phyloP scores from a whole-genome alignment of 768 basidiomycete species.

The Suillus plorans region DNA sequence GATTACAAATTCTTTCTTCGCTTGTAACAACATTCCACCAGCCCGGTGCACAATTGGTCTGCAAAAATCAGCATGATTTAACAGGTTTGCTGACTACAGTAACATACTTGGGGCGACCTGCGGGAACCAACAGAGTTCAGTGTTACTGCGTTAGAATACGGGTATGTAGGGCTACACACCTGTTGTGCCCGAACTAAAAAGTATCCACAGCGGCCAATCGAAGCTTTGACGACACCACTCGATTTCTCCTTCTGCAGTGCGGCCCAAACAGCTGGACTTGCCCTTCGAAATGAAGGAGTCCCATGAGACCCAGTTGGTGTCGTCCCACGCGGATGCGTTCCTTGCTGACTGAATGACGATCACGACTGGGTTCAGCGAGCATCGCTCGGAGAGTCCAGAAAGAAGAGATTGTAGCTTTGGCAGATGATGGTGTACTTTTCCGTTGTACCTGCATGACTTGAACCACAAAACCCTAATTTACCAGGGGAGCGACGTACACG shows the following conservation, averaged over 20 bases:
- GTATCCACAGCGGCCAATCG: constrained; percentile 82
- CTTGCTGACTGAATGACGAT: constrained; percentile 53
- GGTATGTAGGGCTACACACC: constrained; percentile 35
- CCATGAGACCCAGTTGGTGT: constrained; percentile 50
- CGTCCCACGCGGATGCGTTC: constrained; percentile 32
- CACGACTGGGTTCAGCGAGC: constrained; percentile 43
- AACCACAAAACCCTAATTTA: neutral
- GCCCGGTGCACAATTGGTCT: constrained; percentile 80
- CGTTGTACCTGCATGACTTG: constrained; percentile 57
- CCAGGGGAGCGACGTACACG: constrained; percentile 43
- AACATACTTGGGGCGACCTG: constrained; percentile 56
- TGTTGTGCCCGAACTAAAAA: constrained; percentile 85
- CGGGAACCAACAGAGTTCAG: neutral
- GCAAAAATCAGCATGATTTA: constrained; percentile 4
- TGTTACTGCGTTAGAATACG: neutral
- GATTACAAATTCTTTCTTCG: constrained; percentile 68
- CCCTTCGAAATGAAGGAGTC: constrained; percentile 51
- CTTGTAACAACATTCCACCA: constrained; percentile 75
- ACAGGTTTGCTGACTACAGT: neutral
- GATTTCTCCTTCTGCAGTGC: constrained; percentile 56
- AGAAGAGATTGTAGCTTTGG: constrained; percentile 63
- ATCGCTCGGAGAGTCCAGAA: constrained; percentile 43
- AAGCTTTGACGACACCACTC: constrained; percentile 61
- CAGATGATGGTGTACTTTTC: constrained; percentile 64
- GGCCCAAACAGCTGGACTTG: constrained; percentile 43